phyloP scores from a whole-genome alignment of 345 rosid species.

The Linum lewisii region DNA sequence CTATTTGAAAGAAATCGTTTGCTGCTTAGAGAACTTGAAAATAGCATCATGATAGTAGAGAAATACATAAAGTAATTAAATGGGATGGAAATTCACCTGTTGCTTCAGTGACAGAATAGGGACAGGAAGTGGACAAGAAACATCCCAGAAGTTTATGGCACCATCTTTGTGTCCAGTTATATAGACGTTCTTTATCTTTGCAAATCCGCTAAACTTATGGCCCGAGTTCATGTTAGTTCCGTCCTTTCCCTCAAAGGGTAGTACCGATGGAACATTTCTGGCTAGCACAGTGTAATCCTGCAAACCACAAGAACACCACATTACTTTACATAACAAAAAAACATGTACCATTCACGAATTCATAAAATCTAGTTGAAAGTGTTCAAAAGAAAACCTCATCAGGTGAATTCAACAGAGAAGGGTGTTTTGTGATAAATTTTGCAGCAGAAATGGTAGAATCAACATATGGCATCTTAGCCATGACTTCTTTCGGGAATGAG shows the following conservation, averaged over 20 bases:
- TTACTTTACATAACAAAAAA: background rate
- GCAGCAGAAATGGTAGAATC: constrained; percentile 58
- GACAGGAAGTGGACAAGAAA: constrained; percentile 51
- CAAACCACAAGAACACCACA: constrained; percentile 4
- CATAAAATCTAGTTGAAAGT: background rate
- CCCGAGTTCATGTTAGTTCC: constrained; percentile 24
- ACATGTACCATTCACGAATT: background rate
- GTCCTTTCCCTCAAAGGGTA: constrained; percentile 54
- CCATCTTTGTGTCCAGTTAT: constrained; percentile 87
- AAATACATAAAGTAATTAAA: background rate
- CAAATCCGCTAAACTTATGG: constrained; percentile 47
- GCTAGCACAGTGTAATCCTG: constrained; percentile 52
- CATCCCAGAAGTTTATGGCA: constrained; percentile 73
- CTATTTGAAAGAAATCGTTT: constrained; percentile 26
- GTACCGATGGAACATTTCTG: constrained; percentile 43
- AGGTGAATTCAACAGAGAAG: constrained; percentile 27
- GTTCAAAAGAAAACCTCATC: constrained; percentile 47
- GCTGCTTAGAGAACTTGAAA: background rate
- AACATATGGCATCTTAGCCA: constrained; percentile 49
- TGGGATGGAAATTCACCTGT: constrained; percentile 46
- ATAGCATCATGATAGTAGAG: background rate
- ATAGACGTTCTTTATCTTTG: constrained; percentile 64
- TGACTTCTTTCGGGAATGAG: constrained; percentile 64
- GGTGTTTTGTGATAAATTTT: constrained; percentile 42
- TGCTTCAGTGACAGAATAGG: constrained; percentile 59